Evolutionary conservation across 805 yeast species (phyloP).

Genomic region (Cyberlindnera veronae): DNA sequence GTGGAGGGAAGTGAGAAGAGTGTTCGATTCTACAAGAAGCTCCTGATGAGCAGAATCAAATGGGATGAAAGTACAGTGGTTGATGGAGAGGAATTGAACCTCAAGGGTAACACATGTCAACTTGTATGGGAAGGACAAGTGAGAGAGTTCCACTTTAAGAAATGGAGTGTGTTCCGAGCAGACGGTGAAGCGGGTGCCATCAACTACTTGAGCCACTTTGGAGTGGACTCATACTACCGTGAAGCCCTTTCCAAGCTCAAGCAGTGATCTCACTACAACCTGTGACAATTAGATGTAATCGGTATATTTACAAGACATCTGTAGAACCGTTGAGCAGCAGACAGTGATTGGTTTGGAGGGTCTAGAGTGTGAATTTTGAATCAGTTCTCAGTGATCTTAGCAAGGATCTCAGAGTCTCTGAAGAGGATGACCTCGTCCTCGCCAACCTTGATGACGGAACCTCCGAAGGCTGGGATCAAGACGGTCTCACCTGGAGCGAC

Average conservation of each 20-base stretch:
- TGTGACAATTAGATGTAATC: background rate
- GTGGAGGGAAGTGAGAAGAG: constrained; percentile 72
- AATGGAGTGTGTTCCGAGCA: constrained; percentile 66
- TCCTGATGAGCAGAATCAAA: constrained; percentile 57
- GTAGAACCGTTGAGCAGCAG: background rate
- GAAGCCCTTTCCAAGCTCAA: constrained; percentile 26
- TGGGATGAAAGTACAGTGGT: constrained; percentile 56
- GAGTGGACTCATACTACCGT: constrained; percentile 58
- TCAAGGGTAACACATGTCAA: constrained; percentile 41
- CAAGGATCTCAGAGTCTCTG: constrained; percentile 93
- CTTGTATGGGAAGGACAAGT: constrained; percentile 74
- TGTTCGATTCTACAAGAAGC: constrained; percentile 57
- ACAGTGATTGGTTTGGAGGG: background rate
- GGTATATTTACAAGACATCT: constrained; percentile 3
- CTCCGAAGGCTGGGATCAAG: constrained; percentile 92
- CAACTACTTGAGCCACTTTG: constrained; percentile 45
- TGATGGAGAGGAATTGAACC: constrained; percentile 32
- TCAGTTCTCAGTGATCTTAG: constrained; percentile 62
- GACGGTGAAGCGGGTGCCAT: constrained; percentile 46
- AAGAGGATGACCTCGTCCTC: constrained; percentile 77
- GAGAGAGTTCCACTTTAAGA: constrained; percentile 48
- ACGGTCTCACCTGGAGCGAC: constrained; percentile 92
- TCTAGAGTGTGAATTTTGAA: background rate
- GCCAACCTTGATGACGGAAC: constrained; percentile 82
- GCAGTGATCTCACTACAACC: background rate